These are phyloP conservation scores for Xerocomellus chrysenteron DNA, from an alignment of 768 basidiomycete species.

Conservation along the genomic window DNA sequence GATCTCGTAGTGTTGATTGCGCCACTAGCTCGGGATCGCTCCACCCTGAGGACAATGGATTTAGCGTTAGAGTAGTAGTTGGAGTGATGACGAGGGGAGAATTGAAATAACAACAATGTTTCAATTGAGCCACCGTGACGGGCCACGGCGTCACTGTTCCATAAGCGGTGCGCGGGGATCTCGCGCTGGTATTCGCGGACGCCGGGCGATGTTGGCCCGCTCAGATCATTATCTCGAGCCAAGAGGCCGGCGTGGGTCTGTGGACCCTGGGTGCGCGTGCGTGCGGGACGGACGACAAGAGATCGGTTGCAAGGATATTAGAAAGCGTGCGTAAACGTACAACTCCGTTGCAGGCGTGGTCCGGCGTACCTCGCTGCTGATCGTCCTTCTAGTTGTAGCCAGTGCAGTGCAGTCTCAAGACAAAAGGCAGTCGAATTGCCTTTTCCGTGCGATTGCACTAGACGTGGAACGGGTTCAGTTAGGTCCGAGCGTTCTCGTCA, in stretches of 20 bases:
- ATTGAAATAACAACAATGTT: not conserved
- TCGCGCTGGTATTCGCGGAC: conserved; percentile 12
- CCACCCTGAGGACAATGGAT: not conserved
- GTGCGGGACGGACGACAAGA: not conserved
- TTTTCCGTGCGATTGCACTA: conserved; percentile 3
- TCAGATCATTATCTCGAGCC: not conserved
- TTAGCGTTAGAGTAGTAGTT: not conserved
- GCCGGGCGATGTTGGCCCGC: not conserved
- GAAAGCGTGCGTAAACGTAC: not conserved
- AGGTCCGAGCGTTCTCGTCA: not conserved
- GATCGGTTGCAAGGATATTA: not conserved
- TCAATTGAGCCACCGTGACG: not conserved
- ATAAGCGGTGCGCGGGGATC: conserved; percentile 20
- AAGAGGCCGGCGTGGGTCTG: not conserved
- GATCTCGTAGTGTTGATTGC: not conserved
- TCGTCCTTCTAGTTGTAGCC: not conserved
- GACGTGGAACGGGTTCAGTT: not conserved
- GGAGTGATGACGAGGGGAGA: not conserved
- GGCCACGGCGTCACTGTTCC: not conserved
- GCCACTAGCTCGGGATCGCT: conserved; percentile 11
- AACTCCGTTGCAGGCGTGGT: not conserved
- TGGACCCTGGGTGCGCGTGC: not conserved
- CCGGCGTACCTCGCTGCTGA: not conserved
- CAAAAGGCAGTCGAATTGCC: not conserved
- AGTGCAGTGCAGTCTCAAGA: not conserved